Evolutionary conservation across 1,284 basidiomycete genomes (phyloP).

Genomic region (Stereum hirsutum): DNA sequence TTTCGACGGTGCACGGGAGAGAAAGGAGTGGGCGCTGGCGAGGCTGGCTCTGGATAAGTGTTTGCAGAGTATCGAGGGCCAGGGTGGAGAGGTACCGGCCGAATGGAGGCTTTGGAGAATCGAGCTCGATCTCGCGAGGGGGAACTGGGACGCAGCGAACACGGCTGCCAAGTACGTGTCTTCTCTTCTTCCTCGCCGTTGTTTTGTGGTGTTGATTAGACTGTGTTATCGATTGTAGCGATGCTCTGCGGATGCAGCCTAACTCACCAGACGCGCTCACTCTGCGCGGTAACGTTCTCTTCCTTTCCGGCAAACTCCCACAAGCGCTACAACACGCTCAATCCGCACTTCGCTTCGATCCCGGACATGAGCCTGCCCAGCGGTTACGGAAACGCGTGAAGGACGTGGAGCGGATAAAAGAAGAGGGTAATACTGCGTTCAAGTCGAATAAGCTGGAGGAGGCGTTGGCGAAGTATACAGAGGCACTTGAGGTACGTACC

Average conservation of each 20-base stretch:
- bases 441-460: slow-evolving; percentile 53
- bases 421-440: slow-evolving; percentile 77
- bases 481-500: slow-evolving; percentile 53
- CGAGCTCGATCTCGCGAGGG: slow-evolving; percentile 64
- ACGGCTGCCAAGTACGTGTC: slow-evolving; percentile 59
- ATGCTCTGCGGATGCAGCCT: slow-evolving; percentile 63
- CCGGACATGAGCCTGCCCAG: slow-evolving; percentile 65
- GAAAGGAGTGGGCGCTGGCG: slow-evolving; percentile 62
- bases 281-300: slow-evolving; percentile 72
- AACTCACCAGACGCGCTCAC: slow-evolving; percentile 78
- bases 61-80: slow-evolving; percentile 59
- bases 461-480: slow-evolving; percentile 62
- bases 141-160: slow-evolving; percentile 62
- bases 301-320: slow-evolving; percentile 64
- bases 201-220: background rate
- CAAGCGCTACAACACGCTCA: slow-evolving; percentile 68
- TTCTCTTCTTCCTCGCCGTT: slow-evolving; percentile 1
- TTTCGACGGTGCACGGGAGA: slow-evolving; percentile 46
- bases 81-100: slow-evolving; percentile 61
- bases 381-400: slow-evolving; percentile 68
- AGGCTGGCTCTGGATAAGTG: slow-evolving; percentile 67
- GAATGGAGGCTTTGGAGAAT: slow-evolving; percentile 78
- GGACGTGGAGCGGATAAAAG: slow-evolving; percentile 75
- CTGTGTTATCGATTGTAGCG: slow-evolving; percentile 31
- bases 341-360: slow-evolving; percentile 73